Percentiles rank a stretch among this genome's conserved stretches.
Evolutionary conservation across 1,139 yeast species (phyloP).

Genomic region (Pichia sp.): DNA sequence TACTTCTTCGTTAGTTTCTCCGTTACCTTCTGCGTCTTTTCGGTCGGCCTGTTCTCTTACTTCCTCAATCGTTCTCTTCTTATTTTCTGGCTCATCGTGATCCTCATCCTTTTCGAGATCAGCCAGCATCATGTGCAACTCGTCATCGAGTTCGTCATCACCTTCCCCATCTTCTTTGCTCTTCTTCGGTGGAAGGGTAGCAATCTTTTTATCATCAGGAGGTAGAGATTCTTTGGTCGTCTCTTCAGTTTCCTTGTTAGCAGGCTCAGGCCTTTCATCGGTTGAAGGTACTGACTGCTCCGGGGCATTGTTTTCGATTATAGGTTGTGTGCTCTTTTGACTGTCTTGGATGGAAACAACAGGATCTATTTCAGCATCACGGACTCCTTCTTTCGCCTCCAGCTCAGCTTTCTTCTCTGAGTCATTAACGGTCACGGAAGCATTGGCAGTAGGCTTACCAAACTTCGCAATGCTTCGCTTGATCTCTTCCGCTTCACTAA

Average conservation of each 20-base stretch:
- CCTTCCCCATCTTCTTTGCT: not conserved
- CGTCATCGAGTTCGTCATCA: constrained; percentile 20
- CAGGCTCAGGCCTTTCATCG: not conserved
- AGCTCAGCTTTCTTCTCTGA: not conserved
- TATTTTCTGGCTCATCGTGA: not conserved
- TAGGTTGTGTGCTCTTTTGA: not conserved
- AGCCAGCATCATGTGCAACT: constrained; percentile 26
- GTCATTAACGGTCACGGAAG: not conserved
- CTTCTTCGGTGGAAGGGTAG: not conserved
- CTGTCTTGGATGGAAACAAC: not conserved
- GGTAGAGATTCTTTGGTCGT: too few relatives aligned
- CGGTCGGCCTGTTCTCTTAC: too few relatives aligned
- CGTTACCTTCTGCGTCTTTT: not conserved
- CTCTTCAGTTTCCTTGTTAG: not conserved
- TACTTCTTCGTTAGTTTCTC: not conserved
- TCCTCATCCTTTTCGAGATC: constrained; percentile 22
- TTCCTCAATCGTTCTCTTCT: constrained; percentile 1
- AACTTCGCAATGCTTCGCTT: constrained; percentile 13
- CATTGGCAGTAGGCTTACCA: constrained; percentile 10
- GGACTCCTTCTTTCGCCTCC: not conserved
- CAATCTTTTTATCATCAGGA: not conserved
- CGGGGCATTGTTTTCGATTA: not conserved
- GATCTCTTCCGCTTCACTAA: constrained; percentile 8
- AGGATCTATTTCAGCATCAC: not conserved
- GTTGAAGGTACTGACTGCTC: not conserved